phyloP scores from a whole-genome alignment of 352 stramenopile genomes.

The Phytophthora melonis region DNA sequence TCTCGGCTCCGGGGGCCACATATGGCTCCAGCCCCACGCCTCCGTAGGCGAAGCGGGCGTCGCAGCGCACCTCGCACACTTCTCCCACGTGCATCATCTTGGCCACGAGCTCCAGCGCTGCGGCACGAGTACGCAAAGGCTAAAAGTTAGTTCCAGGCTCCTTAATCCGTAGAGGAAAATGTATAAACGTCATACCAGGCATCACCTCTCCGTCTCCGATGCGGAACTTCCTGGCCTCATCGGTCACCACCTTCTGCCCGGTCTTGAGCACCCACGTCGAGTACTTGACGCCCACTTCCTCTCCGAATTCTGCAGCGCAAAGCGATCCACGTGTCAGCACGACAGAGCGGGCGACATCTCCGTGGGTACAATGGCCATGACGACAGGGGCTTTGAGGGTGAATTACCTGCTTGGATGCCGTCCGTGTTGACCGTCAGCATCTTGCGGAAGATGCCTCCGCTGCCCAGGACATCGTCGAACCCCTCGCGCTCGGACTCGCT shows the following conservation, averaged over 20 bases:
- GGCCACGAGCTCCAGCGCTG: conserved; percentile 77
- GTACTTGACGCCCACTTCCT: conserved; percentile 82
- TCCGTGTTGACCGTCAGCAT: conserved; percentile 61
- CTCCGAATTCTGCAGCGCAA: conserved; percentile 69
- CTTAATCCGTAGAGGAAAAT: background rate
- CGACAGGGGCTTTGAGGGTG: background rate
- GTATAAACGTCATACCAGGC: conserved; percentile 51
- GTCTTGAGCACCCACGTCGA: conserved; percentile 64
- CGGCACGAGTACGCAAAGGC: background rate
- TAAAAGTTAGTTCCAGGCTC: background rate
- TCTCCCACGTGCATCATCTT: conserved; percentile 87
- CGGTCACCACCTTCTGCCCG: conserved; percentile 45
- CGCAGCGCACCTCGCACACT: conserved; percentile 74
- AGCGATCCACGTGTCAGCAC: conserved; percentile 22
- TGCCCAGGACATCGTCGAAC: conserved; percentile 85
- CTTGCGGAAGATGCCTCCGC: conserved; percentile 83
- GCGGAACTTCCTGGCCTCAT: conserved; percentile 76
- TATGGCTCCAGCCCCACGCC: conserved; percentile 66
- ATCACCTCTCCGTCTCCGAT: conserved; percentile 86
- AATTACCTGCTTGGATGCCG: conserved; percentile 68
- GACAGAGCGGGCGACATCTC: conserved; percentile 6
- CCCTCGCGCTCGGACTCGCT: conserved; percentile 56
- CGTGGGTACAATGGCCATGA: conserved; percentile 2
- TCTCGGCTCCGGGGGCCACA: conserved; percentile 53
- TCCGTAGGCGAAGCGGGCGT: conserved; percentile 78